Evolutionary conservation across 2,329 filamentous ascomycete genomes (phyloP), one percentile per base, ranked within the genome.

Genomic region (Corynespora cassiicola): DNA sequence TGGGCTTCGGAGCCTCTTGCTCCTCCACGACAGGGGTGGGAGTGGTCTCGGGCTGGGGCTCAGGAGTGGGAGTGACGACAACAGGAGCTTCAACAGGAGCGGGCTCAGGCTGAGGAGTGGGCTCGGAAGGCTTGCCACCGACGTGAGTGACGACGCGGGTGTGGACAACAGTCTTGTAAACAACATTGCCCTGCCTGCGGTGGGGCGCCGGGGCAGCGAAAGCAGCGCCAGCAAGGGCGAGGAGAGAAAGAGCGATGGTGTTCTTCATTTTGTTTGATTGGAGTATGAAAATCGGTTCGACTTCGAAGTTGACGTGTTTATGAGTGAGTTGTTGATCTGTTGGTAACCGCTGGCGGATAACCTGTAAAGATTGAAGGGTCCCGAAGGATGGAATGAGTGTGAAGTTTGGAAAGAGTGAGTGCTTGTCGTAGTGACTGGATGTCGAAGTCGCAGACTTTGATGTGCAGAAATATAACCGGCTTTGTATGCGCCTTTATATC

Each of bases 361-460:
- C 47, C 52, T 54, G 39, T 47, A 47, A 53, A 46, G 58, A 58
- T 46, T 40, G 54, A 36, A 50, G 49, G 31, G 33, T 55, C 56
- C 57, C 57, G 50, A 52, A 54, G 49, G 57, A 55, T 52, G 52
- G 48, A 62, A 58, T 36, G 58, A 62, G 43, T 45, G 58, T 61
- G 54, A 32, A 27, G 52, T 50, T 58, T 53, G 16, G 34, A 62
- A 53, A 54, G 50, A 60, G 42, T 60, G 58, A 63, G 56, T 48
- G 47, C 45, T 32, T 32, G 41, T 42, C 51, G 49, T 42, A 60
- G 54, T 52, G 56, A 53, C 42, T 51, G 52, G 39, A 46, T 46
- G 58, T 62, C 56, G 57, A 60, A 62, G 58, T 63, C 60, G 54
- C 60, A 63, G 56, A 62, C 58, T 58, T 62, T n/a, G n/a, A n/a